phyloP scores from a whole-genome alignment of 805 yeast species.

The Metschnikowia lunata region DNA sequence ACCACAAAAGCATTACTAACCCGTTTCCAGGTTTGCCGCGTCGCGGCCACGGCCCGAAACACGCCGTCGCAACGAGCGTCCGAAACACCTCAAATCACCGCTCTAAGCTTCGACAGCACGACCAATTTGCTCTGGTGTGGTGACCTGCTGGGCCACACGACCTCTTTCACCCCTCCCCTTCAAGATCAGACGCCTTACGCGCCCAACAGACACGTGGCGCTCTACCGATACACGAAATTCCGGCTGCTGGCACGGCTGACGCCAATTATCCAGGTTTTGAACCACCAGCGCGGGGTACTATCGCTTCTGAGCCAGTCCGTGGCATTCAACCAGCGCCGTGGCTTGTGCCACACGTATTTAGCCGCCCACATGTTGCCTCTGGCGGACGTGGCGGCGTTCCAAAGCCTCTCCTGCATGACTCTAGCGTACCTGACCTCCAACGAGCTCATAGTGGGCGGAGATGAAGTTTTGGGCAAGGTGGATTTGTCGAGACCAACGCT shows the following conservation, averaged over 20 bases:
- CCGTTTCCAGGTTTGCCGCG: constrained; percentile 26
- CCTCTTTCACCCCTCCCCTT: constrained; percentile 28
- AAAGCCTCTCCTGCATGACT: constrained; percentile 30
- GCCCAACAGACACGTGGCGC: constrained; percentile 15
- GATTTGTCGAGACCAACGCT: constrained; percentile 30
- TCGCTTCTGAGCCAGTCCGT: constrained; percentile 30
- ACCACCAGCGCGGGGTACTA: constrained; percentile 32
- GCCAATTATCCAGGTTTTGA: constrained; percentile 27
- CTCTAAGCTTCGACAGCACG: constrained; percentile 57
- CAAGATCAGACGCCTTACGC: constrained; percentile 12
- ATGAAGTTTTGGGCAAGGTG: constrained; percentile 25
- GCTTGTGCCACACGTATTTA: constrained; percentile 21
- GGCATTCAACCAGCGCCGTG: constrained; percentile 34
- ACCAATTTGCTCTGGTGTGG: constrained; percentile 85
- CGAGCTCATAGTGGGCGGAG: constrained; percentile 29
- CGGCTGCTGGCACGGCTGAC: constrained; percentile 16
- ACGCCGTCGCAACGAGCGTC: constrained; percentile 5
- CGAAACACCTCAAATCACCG: constrained; percentile 20
- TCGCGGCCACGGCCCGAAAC: constrained; percentile 18
- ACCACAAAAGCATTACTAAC: constrained; percentile 11
- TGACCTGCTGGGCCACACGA: constrained; percentile 51
- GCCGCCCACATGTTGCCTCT: constrained; percentile 10
- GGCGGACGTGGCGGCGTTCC: constrained; percentile 14
- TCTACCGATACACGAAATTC: constrained; percentile 37
- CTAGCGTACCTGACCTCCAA: constrained; percentile 26